Base-by-base conservation (phyloP, 2,329 filamentous ascomycete species). In the Ceratocystis alfenasii region DNA sequence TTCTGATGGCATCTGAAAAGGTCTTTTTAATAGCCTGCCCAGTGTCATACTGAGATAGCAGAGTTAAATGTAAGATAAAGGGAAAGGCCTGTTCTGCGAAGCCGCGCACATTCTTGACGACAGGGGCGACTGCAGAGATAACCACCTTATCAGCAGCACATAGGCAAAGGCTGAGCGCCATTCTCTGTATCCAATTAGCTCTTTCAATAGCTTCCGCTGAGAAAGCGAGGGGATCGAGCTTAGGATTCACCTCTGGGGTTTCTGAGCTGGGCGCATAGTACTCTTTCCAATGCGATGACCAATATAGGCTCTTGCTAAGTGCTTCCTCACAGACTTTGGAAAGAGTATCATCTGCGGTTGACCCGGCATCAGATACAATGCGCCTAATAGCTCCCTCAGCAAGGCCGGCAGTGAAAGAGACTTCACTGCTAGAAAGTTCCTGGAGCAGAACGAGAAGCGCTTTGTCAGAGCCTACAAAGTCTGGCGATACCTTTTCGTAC, bases 41-140 rank as follows among this genome's bases (percentile, higher is more conserved):
- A 48, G 80, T 79, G 33, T 87, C 81, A n/a, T 82, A 75, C 71
- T 93, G 87, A 50, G 83, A 81, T 1, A 85, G 77, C 0, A 99
- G 79, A 17, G 91, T 85, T 53, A 96, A 78, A 74, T 99, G 95
- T 2, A 95, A 78, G 64, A 97, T 82, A 69, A 89, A 95, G 0
- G 92, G 91, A 62, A 97, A 87, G 0, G 90, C 79, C 53, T 85
- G 82, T 68, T 86, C 82, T 0, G 91, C 87, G 72, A 96, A 85
- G 0, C 83, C 82, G 50, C 83, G 80, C 30, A 93, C 83, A 12
- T 81, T 79, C 12, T 78, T 74, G 3, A 96, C 77, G 48, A 94
- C 81, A 4, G 83, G 82, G 1, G 82, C 78, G 28, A 97, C 75
- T 1, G 87, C 82, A 10, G 82, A 82, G 50, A 96, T 78, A 1